Percentiles rank a stretch among this genome's conserved stretches.
Conservation (phyloP, 2,329 filamentous ascomycete genomes). For the Cercospora sesami region DNA sequence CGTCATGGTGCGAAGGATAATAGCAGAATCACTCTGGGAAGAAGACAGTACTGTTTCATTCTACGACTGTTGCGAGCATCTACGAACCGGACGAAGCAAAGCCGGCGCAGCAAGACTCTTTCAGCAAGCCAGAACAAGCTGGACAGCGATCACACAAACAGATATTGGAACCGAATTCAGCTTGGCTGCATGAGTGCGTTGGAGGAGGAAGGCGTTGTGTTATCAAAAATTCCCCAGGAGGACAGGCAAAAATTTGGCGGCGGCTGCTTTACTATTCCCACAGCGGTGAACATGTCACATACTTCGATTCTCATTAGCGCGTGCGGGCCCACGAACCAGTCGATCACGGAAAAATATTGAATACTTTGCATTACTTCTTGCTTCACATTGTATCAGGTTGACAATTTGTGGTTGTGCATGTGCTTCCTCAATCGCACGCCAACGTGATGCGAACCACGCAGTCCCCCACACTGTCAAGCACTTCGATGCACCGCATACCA, state of each 20-base stretch:
- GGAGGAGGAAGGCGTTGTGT: background rate
- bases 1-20: slow-evolving; percentile 23
- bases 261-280: background rate
- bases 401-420: background rate
- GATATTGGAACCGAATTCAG: slow-evolving; percentile 22
- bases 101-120: slow-evolving; percentile 23
- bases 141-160: slow-evolving; percentile 22
- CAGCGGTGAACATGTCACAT: background rate
- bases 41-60: slow-evolving; percentile 19
- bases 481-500: background rate
- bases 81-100: slow-evolving; percentile 23
- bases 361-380: background rate
- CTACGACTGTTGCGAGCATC: slow-evolving; percentile 26
- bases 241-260: background rate
- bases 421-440: background rate
- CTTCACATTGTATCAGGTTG: slow-evolving; percentile 5
- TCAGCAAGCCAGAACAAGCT: slow-evolving; percentile 20
- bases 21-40: slow-evolving; percentile 26
- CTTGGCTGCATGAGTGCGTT: slow-evolving; percentile 4
- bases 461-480: background rate
- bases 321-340: background rate
- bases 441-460: slow-evolving; percentile 1
- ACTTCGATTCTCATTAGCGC: background rate
- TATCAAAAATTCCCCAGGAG: background rate
- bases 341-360: background rate